Base-by-base conservation (phyloP, 768 basidiomycete species). In the Piloderma croceum region DNA sequence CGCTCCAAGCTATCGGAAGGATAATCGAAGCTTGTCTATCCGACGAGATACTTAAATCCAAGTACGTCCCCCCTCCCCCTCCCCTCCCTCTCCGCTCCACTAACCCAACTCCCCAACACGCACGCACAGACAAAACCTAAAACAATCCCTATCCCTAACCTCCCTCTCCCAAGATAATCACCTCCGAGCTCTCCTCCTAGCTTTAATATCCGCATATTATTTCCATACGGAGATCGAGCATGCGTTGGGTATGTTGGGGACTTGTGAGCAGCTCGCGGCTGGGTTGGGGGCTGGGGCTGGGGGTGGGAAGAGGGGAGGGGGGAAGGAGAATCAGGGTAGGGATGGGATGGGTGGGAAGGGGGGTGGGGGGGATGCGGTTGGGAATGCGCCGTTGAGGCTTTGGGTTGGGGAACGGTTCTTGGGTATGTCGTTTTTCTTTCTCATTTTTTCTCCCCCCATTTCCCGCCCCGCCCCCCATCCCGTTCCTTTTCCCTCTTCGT, bases 331-430 rank as follows among this genome's bases (percentile, higher is more conserved):
- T 29, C 39, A 41, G 31, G 45, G 44, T 31, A 31, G 38, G 35
- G 7, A 43, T 21, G 38, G n/a, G n/a, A n/a, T n/a, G 31, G 45
- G 44, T 31, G 31, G 38, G 35, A 7, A 43, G 41, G 7, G 41
- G 7, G 48, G 47, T 17, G 52, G 32, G 11, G 51, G 48, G 9
- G 64, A 69, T 36, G 53, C 54, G 3, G 51, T 77, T 15, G 84
- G 83, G 4, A 85, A 84, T 42, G 81, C 73, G 3, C 73, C 74
- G 24, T 54, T 86, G 52, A 64, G 83, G 17, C 52, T 84, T 36
- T 87, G 86, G 86, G 75, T 81, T 9, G 83, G 83, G 5, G 77
- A 87, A 51, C 67, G 82, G 32, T 73, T 76, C 47, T 61, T 79
- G 35, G 83, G 83, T 84, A 32, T 34, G 73, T 67, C 36, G 6